Percentiles rank a stretch among this genome's conserved stretches.
phyloP scores from a whole-genome alignment of 495 filamentous ascomycete genomes.

The Hypomontagnella submonticulosa region DNA sequence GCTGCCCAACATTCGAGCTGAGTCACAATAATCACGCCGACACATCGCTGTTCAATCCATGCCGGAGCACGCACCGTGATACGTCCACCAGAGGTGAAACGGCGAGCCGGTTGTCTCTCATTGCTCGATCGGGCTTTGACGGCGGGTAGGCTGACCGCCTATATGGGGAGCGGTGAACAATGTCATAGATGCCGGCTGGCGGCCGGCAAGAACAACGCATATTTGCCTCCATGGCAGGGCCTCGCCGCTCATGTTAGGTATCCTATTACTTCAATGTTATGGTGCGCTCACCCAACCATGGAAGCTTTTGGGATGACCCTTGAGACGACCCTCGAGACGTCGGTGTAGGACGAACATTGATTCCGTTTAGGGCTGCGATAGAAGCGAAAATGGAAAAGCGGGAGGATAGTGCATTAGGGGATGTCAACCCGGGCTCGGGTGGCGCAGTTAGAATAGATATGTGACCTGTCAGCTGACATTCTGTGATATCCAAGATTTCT shows the following conservation, averaged over 20 bases:
- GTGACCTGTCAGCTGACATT: constrained; percentile 44
- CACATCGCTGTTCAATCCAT: constrained; percentile 15
- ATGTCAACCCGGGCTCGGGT: constrained; percentile 25
- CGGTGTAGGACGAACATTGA: constrained; percentile 18
- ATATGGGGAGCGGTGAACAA: constrained; percentile 40
- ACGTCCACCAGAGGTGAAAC: constrained; percentile 22
- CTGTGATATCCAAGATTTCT: constrained; percentile 40
- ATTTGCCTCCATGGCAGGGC: constrained; percentile 33
- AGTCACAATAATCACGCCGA: constrained; percentile 14
- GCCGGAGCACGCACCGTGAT: constrained; percentile 8
- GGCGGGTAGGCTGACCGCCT: constrained; percentile 37
- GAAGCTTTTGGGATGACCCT: constrained; percentile 5
- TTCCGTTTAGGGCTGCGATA: constrained; percentile 32
- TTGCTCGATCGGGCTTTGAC: constrained; percentile 38
- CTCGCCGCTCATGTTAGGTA: constrained; percentile 29
- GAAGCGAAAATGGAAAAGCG: constrained; percentile 24
- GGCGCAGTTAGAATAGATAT: constrained; percentile 39
- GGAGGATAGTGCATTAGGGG: constrained; percentile 27
- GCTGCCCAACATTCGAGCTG: constrained; percentile 26
- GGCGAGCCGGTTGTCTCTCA: constrained; percentile 34
- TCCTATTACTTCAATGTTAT: constrained; percentile 13
- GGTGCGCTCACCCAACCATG: constrained; percentile 16
- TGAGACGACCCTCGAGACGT: constrained; percentile 11
- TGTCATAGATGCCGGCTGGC: constrained; percentile 37
- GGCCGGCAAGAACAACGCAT: constrained; percentile 37